phyloP scores from a whole-genome alignment of 1,139 yeast genomes.

The Geotrichum candidum region DNA sequence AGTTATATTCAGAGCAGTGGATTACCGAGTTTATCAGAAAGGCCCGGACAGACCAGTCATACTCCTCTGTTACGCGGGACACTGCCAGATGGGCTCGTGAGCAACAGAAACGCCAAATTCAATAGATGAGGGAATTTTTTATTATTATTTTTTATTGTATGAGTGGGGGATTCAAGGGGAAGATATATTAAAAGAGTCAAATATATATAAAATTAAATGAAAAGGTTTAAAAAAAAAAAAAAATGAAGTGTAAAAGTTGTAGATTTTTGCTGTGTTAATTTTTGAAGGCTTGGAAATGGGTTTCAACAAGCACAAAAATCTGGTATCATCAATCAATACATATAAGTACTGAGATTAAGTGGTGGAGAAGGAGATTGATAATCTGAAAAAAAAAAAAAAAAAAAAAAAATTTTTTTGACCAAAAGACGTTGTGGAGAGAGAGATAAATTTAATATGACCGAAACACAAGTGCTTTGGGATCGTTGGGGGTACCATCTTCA shows the following conservation, averaged over 20 bases:
- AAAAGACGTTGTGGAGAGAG: no score
- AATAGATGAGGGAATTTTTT: conserved; percentile 4
- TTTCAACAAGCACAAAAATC: neutral
- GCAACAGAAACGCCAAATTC: conserved; percentile 58
- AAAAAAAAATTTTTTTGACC: neutral
- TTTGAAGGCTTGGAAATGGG: neutral
- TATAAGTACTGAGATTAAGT: neutral
- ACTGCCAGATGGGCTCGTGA: conserved; percentile 97
- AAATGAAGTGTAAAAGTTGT: neutral
- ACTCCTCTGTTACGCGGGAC: conserved; percentile 64
- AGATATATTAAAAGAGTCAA: neutral
- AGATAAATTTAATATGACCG: conserved; percentile 20
- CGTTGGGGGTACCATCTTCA: conserved; percentile 36
- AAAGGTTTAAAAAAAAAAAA: neutral
- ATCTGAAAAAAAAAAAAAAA: neutral
- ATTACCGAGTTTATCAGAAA: conserved; percentile 67
- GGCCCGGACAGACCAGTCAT: conserved; percentile 59
- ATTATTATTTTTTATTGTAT: neutral
- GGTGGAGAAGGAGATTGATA: neutral
- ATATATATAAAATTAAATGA: neutral
- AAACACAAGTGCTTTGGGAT: conserved; percentile 47
- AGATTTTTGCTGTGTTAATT: neutral
- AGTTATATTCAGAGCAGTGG: conserved; percentile 67
- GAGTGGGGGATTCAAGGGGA: neutral
- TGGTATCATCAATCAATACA: neutral